A percentile compares a stretch with the other conserved stretches of the same genome.
Conservation (phyloP, 169 alveolate species). For the Miamiensis avidus region DNA sequence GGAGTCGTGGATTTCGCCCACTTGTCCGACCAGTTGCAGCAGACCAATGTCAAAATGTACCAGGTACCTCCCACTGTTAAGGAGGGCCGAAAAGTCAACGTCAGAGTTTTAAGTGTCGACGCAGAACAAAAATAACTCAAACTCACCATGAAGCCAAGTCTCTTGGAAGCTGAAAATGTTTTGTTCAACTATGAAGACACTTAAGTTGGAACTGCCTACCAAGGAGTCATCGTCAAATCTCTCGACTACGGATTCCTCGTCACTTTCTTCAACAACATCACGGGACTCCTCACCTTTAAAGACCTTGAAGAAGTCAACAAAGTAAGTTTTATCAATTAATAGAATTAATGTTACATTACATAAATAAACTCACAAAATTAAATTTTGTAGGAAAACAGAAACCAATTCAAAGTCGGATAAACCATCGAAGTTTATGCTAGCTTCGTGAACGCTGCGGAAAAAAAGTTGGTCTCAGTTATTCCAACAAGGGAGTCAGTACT, state of each 20-base stretch:
- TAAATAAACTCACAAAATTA: not conserved
- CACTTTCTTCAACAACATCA: constrained; percentile 47
- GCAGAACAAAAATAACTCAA: constrained; percentile 50
- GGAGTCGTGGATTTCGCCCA: constrained; percentile 56
- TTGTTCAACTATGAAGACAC: constrained; percentile 38
- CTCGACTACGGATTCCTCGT: constrained; percentile 51
- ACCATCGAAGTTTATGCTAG: constrained; percentile 43
- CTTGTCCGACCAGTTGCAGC: constrained; percentile 73
- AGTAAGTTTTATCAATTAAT: not conserved
- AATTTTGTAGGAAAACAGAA: not conserved
- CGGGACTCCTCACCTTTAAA: constrained; percentile 37
- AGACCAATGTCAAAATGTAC: too few species aligned
- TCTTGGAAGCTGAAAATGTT: constrained; percentile 51
- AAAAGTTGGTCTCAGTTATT: constrained; percentile 7
- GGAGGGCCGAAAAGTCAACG: constrained; percentile 57
- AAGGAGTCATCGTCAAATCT: constrained; percentile 43
- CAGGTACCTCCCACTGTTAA: constrained; percentile 51
- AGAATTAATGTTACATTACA: too few species aligned
- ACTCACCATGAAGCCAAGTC: constrained; percentile 65
- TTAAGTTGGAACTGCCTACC: constrained; percentile 22
- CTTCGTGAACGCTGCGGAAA: constrained; percentile 26
- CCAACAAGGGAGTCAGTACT: constrained; percentile 6
- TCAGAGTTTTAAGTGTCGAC: constrained; percentile 62
- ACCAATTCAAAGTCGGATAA: constrained; percentile 26
- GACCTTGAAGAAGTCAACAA: constrained; percentile 38